Evolutionary conservation across 306 rosid species (phyloP).

Genomic region (Glycine latifolia): DNA sequence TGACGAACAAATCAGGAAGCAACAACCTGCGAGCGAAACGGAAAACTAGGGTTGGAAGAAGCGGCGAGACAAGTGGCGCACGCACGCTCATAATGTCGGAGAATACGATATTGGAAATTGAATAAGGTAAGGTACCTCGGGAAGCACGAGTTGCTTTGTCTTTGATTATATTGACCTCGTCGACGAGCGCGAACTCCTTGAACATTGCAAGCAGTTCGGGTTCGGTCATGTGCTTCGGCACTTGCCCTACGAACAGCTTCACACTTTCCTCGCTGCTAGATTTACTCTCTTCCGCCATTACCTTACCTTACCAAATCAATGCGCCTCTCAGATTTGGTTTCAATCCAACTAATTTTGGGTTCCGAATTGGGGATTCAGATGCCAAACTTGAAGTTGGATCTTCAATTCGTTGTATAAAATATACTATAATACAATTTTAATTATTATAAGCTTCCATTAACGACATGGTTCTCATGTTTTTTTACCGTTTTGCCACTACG

Average conservation of each 20-base stretch:
- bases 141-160: constrained; percentile 94
- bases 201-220: constrained; percentile 87
- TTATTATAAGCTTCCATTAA: constrained; percentile 31
- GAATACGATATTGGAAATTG: background rate
- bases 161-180: constrained; percentile 98
- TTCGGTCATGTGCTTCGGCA: constrained; percentile 95
- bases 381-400: constrained; percentile 41
- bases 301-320: background rate
- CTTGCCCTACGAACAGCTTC: constrained; percentile 98
- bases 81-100: background rate
- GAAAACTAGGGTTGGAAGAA: constrained; percentile 53
- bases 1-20: constrained; percentile 92
- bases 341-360: background rate
- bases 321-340: constrained; percentile 49
- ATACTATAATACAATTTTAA: constrained; percentile 17
- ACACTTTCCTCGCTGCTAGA: constrained; percentile 81
- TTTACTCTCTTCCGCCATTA: constrained; percentile 88
- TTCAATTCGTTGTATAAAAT: constrained; percentile 46
- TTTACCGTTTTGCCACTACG: constrained; percentile 47
- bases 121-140: constrained; percentile 60
- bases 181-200: constrained; percentile 85
- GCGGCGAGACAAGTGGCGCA: background rate
- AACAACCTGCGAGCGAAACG: constrained; percentile 69
- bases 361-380: background rate
- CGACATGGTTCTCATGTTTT: constrained; percentile 21